Evolutionary conservation across 1,139 yeast species (phyloP), one percentile per base, ranked within the genome.

Genomic region (Arxiozyma slooffiae): DNA sequence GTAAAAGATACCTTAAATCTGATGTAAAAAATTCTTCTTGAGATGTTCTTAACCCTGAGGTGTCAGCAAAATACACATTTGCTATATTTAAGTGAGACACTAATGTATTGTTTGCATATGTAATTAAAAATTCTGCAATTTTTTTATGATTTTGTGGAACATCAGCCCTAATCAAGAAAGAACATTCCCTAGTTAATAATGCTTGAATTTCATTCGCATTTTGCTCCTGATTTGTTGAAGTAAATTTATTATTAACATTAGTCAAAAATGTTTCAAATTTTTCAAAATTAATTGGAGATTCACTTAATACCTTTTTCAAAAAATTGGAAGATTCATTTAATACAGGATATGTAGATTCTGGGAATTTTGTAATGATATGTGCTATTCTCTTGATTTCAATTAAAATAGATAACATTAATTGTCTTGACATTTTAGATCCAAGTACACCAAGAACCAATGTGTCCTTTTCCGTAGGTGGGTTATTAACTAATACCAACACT

Each of bases 341-440:
- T 4, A 65, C 61, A 4, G 69, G 68, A 47, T 60, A 65, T 3
- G 60, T 57, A 3, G 61, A 61, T 48, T 65, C 69, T 14, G 69
- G 68, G 40, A 63, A 65, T 49, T 63, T 64, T 0, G 65, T 57
- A 4, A 66, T 57, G 18, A 65, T 50, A 18, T 63, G 64, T 6
- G 60, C 55, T 6, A 66, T 62, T 47, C 65, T 63, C 48, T 62
- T 65, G 2, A 66, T 59, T 48, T 66, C 68, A n/a, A 54, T 54
- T 17, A 66, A 51, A 7, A 64, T 62, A n/a, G 68, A 60, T 8
- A 63, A 48, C 23, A 66, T 56, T 26, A 66, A 47, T 9, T 64
- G 60, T 43, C 69, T 54, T 4, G 67, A 60, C 57, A 65, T 64
- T 48, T 64, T 62, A 5, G 68, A 62, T 9, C 68, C 65, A 49